Base-by-base conservation (phyloP, 176 grass and related monocot species). In the Hordeum marinum region DNA sequence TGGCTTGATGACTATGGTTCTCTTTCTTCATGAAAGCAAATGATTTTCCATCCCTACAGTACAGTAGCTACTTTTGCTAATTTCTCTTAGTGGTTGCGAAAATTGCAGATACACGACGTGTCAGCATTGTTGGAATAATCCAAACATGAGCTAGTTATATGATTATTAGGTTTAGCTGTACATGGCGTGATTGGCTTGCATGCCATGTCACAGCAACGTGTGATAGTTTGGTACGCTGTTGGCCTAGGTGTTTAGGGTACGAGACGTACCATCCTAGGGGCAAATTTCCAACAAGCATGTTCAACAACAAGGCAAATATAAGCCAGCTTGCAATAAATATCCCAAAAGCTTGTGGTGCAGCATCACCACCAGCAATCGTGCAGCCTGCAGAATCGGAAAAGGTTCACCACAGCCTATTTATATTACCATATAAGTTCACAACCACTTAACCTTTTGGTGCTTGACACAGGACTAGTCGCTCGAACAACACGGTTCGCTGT, bases 401-500 rank as follows among this genome's bases (percentile, higher is more conserved):
- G 50, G 45, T 61, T 82, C 55, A 77, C 45, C 29, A 81, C 68
- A 17, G 43, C 37, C 17, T 93, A 61, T 72, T 57, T 75, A n/a
- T n/a, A n/a, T n/a, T n/a, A 68, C 25, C 72, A 64, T 65, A 18
- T 4, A 82, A 78, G 11, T 41, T 50, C 52, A 63, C 54, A 31
- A 24, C 64, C 55, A 10, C 15, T 73, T 27, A 79, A 50, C 26
- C 17, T 80, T 87, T 75, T 23, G 29, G 75, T 36, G 15, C 62
- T 82, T 29, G 41, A 78, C 72, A 63, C 83, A 74, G 26, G 35
- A 65, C 35, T 77, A 66, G 64, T 74, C 79, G 72, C 63, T 72
- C 83, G 64, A 88, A 77, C 82, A 87, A 87, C 83, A 85, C 9
- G 11, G 11, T 63, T 61, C 6, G 23, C 15, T 76, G 80, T 69